A percentile compares a stretch with the other conserved stretches of the same genome.
Evolutionary conservation across 192 early-diverging fungal genomes (phyloP).

Genomic region (Podila verticillata): DNA sequence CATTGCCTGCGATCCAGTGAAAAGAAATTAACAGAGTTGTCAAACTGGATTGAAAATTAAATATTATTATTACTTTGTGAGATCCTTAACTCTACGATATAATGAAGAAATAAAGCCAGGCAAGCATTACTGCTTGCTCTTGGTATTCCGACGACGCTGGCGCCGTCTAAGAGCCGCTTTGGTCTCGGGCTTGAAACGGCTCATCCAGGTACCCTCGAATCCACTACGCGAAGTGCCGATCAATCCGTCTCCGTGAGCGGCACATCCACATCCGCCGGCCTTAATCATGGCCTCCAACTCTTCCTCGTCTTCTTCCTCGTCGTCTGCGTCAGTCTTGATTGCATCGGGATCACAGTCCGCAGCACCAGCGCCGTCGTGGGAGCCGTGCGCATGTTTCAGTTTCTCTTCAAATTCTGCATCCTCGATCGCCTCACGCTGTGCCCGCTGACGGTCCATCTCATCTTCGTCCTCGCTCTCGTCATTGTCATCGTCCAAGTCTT

Average conservation of each 20-base stretch:
- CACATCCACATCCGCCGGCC: constrained; percentile 49
- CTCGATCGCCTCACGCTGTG: background rate
- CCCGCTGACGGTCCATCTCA: constrained; percentile 2
- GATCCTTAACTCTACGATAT: too few species aligned
- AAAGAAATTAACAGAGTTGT: too few species aligned
- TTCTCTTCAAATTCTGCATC: background rate
- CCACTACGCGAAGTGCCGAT: constrained; percentile 32
- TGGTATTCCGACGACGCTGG: constrained; percentile 19
- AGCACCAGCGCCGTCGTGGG: background rate
- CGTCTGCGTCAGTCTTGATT: constrained; percentile 10
- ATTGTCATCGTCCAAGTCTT: constrained; percentile 24
- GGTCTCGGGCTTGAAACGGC: constrained; percentile 26
- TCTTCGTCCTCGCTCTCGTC: constrained; percentile 35
- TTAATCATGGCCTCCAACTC: constrained; percentile 47
- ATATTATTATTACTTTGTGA: too few species aligned
- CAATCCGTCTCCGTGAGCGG: constrained; percentile 38
- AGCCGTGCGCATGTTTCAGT: background rate
- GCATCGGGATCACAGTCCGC: background rate
- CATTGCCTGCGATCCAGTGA: too few species aligned
- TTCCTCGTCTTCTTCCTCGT: constrained; percentile 23
- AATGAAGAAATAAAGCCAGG: background rate
- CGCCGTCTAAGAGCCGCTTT: constrained; percentile 27
- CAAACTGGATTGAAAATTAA: too few species aligned
- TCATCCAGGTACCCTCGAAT: constrained; percentile 50
- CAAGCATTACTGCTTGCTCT: constrained; percentile 11